Percentiles rank a stretch among this genome's conserved stretches.
phyloP scores from a whole-genome alignment of 441 rosid species.

The Populus hybrid region DNA sequence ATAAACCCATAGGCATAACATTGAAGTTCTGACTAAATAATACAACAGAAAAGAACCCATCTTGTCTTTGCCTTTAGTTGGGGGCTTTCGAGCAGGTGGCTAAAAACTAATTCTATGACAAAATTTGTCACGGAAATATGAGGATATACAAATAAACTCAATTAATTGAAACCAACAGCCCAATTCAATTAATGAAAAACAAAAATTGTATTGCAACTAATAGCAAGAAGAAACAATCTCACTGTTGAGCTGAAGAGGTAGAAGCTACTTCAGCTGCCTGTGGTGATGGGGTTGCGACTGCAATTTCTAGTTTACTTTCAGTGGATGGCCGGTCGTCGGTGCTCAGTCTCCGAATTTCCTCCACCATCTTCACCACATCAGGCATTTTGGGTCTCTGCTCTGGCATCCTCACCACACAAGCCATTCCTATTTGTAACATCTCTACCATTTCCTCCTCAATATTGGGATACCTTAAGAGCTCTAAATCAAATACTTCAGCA shows the following conservation, averaged over 20 bases:
- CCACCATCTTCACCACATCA: constrained; percentile 67
- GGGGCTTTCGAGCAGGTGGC: constrained; percentile 9
- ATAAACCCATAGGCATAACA: constrained; percentile 6
- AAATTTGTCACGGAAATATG: not conserved
- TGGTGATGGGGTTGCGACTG: constrained; percentile 44
- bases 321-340: constrained; percentile 28
- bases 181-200: not conserved
- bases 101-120: constrained; percentile 22
- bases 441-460: constrained; percentile 97
- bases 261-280: constrained; percentile 41
- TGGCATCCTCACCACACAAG: constrained; percentile 62
- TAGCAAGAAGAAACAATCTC: constrained; percentile 13
- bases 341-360: constrained; percentile 48
- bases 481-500: constrained; percentile 86
- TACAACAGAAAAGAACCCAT: constrained; percentile 11
- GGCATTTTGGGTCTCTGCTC: constrained; percentile 73
- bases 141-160: constrained; percentile 8
- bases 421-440: constrained; percentile 88
- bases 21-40: constrained; percentile 12
- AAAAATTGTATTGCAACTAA: not conserved
- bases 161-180: constrained; percentile 9
- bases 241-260: constrained; percentile 39
- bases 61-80: constrained; percentile 15
- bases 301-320: constrained; percentile 46
- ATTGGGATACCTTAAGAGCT: constrained; percentile 73